Conservation (phyloP, 176 grass and related monocot species). For the Hsuehochloa calcarea region DNA sequence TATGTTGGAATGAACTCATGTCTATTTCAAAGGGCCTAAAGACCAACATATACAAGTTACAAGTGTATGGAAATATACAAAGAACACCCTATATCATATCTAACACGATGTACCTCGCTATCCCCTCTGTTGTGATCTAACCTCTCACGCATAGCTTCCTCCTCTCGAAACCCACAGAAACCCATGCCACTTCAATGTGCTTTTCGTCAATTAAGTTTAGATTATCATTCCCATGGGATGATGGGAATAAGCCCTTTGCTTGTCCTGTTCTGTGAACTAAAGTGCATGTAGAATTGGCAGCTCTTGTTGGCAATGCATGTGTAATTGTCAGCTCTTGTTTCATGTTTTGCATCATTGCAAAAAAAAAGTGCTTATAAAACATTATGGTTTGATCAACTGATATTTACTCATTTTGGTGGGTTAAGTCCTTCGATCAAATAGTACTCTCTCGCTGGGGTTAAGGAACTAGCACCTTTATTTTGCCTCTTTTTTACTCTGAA, state of each 20-base stretch:
- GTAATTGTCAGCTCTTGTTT: background rate
- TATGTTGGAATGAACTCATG: no score
- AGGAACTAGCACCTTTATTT: background rate
- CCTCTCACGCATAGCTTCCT: no score
- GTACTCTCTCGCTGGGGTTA: background rate
- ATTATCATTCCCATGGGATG: background rate
- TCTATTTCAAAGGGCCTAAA: no score
- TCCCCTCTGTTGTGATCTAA: no score
- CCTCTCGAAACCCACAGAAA: no score
- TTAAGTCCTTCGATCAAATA: background rate
- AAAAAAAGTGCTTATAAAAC: background rate
- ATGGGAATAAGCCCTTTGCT: background rate
- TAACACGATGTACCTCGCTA: background rate
- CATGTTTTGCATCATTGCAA: background rate
- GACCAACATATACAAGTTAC: no score
- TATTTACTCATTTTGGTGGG: background rate
- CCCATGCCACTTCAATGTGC: background rate
- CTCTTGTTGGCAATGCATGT: background rate
- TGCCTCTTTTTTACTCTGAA: background rate
- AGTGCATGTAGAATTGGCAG: background rate
- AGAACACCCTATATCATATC: no score
- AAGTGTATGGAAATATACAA: no score
- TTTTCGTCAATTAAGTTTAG: slow-evolving; percentile 3
- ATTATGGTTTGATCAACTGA: background rate
- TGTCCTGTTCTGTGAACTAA: background rate